Evolutionary conservation across 2,329 filamentous ascomycete species (phyloP).

Genomic region (Pseudomassariella vexata): DNA sequence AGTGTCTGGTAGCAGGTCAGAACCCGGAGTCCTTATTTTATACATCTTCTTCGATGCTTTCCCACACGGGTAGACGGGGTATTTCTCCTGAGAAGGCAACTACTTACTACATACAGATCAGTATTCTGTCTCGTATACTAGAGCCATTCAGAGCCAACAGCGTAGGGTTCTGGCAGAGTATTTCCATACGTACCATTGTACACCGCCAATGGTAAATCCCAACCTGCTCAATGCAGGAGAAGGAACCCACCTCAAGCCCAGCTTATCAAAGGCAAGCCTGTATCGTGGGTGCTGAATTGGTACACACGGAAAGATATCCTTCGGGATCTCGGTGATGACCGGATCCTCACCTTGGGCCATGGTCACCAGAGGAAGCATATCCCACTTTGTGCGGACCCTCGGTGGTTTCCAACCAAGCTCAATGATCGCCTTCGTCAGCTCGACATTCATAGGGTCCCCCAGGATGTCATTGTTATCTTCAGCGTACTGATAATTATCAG

Average conservation of each 20-base stretch:
- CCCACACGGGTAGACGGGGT: too few relatives aligned
- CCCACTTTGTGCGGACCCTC: slow-evolving; percentile 14
- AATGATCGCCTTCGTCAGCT: slow-evolving; percentile 18
- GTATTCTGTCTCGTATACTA: too few relatives aligned
- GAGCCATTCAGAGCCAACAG: too few relatives aligned
- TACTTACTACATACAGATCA: too few relatives aligned
- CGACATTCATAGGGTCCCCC: slow-evolving; percentile 18
- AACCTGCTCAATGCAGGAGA: slow-evolving; percentile 18
- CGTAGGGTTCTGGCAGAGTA: too few relatives aligned
- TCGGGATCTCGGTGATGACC: slow-evolving; percentile 14
- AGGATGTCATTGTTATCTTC: slow-evolving; percentile 15
- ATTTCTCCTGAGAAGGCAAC: too few relatives aligned
- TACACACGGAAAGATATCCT: slow-evolving; percentile 11
- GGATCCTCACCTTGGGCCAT: slow-evolving; percentile 20
- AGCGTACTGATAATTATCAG: slow-evolving; percentile 11
- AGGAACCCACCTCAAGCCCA: slow-evolving; percentile 20
- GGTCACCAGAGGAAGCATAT: slow-evolving; percentile 20
- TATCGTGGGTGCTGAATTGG: slow-evolving; percentile 17
- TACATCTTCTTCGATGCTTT: too few relatives aligned
- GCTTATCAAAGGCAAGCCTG: slow-evolving; percentile 13
- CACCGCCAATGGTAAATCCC: slow-evolving; percentile 22
- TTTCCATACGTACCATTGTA: too few relatives aligned
- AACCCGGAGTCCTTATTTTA: too few relatives aligned
- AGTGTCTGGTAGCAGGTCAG: too few relatives aligned
- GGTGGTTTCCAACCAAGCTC: slow-evolving; percentile 21